Evolutionary conservation across 257 asterid species (phyloP).

Genomic region (Rauvolfia tetraphylla): DNA sequence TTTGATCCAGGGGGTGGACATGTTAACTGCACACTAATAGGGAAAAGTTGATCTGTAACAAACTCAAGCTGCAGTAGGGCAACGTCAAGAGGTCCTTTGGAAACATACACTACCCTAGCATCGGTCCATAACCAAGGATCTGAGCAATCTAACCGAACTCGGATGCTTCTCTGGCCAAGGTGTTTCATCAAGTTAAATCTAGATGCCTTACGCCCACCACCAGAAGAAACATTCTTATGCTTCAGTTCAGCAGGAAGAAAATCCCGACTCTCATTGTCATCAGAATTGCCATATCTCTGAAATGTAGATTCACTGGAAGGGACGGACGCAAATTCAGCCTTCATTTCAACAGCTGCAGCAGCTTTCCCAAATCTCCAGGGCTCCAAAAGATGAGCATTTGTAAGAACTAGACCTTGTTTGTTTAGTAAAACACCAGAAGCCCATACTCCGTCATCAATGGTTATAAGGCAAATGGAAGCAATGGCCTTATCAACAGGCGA

Average conservation of each 20-base stretch:
- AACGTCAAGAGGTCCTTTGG: conserved; percentile 91
- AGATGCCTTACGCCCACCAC: conserved; percentile 33
- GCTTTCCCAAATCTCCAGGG: conserved; percentile 96
- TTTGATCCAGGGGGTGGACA: conserved; percentile 83
- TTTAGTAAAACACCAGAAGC: conserved; percentile 94
- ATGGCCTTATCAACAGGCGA: conserved; percentile 76
- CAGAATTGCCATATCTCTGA: conserved; percentile 24
- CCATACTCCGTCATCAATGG: conserved; percentile 91
- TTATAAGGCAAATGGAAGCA: conserved; percentile 82
- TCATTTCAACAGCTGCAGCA: conserved; percentile 42
- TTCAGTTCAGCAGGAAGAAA: conserved; percentile 27
- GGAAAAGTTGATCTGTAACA: conserved; percentile 65
- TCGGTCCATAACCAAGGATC: conserved; percentile 94
- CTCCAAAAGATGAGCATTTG: conserved; percentile 96
- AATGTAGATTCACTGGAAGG: conserved; percentile 26
- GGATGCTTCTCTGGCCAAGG: conserved; percentile 46
- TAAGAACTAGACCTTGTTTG: conserved; percentile 83
- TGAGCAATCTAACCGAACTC: conserved; percentile 69
- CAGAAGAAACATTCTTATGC: conserved; percentile 26
- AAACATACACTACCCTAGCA: conserved; percentile 73
- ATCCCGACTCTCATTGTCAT: conserved; percentile 25
- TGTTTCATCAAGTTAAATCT: conserved; percentile 25
- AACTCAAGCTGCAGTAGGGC: conserved; percentile 80
- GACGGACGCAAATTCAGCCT: conserved; percentile 28
- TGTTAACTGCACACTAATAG: conserved; percentile 54